Evolutionary conservation across 495 filamentous ascomycete species (phyloP), one percentile per base, ranked within the genome.

Genomic region (Talaromyces wortmannii): DNA sequence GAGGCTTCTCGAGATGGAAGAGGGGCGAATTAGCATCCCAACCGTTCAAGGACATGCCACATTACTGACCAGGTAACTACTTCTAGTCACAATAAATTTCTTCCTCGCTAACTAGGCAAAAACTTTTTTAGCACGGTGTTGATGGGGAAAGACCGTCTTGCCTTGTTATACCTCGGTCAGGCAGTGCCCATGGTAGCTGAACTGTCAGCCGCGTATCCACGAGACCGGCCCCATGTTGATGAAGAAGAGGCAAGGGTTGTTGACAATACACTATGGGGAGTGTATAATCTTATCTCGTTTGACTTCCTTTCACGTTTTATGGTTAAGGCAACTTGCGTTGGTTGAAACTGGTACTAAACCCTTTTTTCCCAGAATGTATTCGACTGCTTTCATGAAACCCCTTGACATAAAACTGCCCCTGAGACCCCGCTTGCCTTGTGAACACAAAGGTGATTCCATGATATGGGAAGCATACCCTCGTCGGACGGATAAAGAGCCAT

Each of bases 391-490:
- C 43, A 61, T 73, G 62, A 65, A 67, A 60, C 60, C 70, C 42
- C 42, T 61, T 2, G 32, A 56, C 42, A 29, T 54, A 30, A 47
- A 53, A 29, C 53, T 61, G 12, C 59, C 64, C 17, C 42, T 36
- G 17, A 55, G 57, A 50, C 49, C 63, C 8, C 61, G 56, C 3
- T 46, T 59, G 2, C 40, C 55, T 0, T 51, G 55, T 6, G 60
- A 63, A 29, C 52, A 60, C 18, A 33, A 61, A 5, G 48, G 63
- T n/a, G 57, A 65, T 15, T 53, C 63, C 45, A 57, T 65, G 31
- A 44, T 60, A 4, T 77, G 73, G 73, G 61, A 32, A 6, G 68
- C 73, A 3, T 77, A 77, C 53, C 73, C 72, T 43, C 67, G 63
- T 10, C 48, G 43, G 11, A 71, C 69, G 31, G 60, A 72, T 16